These are phyloP conservation scores for Torrubiella hemipterigena DNA, from an alignment of 2,329 filamentous ascomycete genomes.

Conservation along the genomic window DNA sequence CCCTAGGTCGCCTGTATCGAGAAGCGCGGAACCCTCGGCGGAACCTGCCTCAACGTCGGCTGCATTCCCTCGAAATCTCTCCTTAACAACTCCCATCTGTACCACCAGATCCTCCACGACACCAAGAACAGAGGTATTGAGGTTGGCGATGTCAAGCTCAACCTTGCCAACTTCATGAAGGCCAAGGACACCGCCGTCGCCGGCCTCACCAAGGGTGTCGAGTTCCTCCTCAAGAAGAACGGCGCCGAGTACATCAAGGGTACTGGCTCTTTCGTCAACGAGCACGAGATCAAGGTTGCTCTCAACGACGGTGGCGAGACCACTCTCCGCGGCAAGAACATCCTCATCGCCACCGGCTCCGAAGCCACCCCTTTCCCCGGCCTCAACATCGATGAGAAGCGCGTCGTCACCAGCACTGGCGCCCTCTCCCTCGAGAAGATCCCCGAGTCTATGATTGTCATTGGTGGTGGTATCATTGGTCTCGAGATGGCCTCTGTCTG, in stretches of 20 bases:
- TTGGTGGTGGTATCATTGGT: constrained; percentile 96
- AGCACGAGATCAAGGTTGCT: constrained; percentile 84
- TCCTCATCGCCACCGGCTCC: constrained; percentile 91
- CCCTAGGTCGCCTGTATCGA: constrained; percentile 87
- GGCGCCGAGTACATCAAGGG: constrained; percentile 97
- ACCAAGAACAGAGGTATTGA: constrained; percentile 96
- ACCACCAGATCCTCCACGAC: constrained; percentile 95
- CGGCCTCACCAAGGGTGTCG: constrained; percentile 89
- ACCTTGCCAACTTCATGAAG: constrained; percentile 94
- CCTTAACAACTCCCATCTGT: constrained; percentile 98
- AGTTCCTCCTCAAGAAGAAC: constrained; percentile 99
- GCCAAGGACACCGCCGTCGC: constrained; percentile 88
- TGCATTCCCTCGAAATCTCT: constrained; percentile 99
- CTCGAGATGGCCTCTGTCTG: constrained; percentile 98
- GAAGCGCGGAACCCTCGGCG: constrained; percentile 89
- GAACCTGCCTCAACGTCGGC: constrained; percentile 96
- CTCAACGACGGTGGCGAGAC: constrained; percentile 87
- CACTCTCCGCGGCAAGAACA: constrained; percentile 84
- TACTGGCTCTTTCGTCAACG: constrained; percentile 72
- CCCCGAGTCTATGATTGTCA: constrained; percentile 92
- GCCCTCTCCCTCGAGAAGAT: constrained; percentile 83
- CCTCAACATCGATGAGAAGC: constrained; percentile 92
- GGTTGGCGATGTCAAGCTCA: constrained; percentile 92
- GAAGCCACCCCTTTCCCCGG: constrained; percentile 96
- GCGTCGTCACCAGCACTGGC: constrained; percentile 91